A percentile compares a stretch with the other conserved stretches of the same genome.
These are phyloP conservation scores for Tagetes patula DNA, from an alignment of 129 eudicot species.

Conservation along the genomic window DNA sequence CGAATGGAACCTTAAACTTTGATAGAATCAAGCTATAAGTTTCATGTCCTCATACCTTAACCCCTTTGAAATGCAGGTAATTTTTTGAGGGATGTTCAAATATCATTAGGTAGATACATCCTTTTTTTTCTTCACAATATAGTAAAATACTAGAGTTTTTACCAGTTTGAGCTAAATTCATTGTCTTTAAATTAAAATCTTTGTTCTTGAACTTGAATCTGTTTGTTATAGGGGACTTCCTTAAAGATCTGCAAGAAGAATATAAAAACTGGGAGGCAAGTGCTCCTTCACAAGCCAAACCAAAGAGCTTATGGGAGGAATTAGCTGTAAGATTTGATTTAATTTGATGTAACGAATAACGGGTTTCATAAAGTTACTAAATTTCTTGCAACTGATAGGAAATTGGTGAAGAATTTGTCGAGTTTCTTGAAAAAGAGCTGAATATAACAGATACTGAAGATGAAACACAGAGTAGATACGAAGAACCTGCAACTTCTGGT, in stretches of 20 bases:
- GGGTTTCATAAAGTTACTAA: conserved; percentile 15
- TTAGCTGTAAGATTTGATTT: conserved; percentile 55
- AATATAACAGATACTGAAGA: conserved; percentile 60
- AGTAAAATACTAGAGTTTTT: conserved; percentile 15
- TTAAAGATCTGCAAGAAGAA: conserved; percentile 91
- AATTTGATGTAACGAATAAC: background rate
- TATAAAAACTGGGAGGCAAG: conserved; percentile 79
- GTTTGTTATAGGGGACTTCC: conserved; percentile 66
- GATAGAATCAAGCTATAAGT: conserved; percentile 24
- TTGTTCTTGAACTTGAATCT: conserved; percentile 14
- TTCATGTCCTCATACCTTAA: conserved; percentile 52
- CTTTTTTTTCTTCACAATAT: conserved; percentile 31
- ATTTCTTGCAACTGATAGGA: conserved; percentile 50
- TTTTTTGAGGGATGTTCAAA: conserved; percentile 90
- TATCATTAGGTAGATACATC: conserved; percentile 82
- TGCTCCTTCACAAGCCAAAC: conserved; percentile 74
- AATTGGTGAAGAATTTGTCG: conserved; percentile 94
- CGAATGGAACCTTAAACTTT: conserved; percentile 11
- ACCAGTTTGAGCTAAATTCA: conserved; percentile 23
- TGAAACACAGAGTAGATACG: conserved; percentile 29
- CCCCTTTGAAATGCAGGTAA: conserved; percentile 86
- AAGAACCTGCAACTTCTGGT: conserved; percentile 33
- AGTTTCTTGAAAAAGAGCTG: conserved; percentile 91
- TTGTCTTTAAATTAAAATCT: conserved; percentile 21
- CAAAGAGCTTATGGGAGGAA: conserved; percentile 98